Percentiles rank a stretch among this genome's conserved stretches.
Evolutionary conservation across 192 early-diverging fungal species (phyloP).

Genomic region (Thamnidium elegans): DNA sequence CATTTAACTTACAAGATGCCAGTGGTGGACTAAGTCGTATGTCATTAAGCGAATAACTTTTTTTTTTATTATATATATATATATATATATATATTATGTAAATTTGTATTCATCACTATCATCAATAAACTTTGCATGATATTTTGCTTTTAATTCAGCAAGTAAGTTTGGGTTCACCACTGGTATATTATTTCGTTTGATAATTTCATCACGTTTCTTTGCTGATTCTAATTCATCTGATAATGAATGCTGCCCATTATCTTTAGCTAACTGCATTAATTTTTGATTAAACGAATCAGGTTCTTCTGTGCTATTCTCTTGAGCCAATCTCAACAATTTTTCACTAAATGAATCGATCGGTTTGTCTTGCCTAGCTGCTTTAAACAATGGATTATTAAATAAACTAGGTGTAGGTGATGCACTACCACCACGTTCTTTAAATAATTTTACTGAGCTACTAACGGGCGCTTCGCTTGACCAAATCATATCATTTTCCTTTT

Average conservation of each 20-base stretch:
- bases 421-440: no score
- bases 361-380: no score
- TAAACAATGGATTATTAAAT: no score
- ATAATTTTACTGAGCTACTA: no score
- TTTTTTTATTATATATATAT: background rate
- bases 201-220: background rate
- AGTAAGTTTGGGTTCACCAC: background rate
- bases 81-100: conserved; percentile 3
- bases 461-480: no score
- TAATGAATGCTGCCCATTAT: background rate
- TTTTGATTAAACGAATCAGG: no score
- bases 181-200: background rate
- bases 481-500: background rate
- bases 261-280: no score
- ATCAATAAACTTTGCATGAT: background rate
- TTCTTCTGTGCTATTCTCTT: no score
- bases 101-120: conserved; percentile 13
- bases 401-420: no score
- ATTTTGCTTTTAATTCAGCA: conserved; percentile 14
- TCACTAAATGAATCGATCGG: no score
- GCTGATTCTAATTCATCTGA: conserved; percentile 1
- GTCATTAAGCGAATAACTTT: conserved; percentile 27
- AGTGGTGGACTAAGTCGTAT: conserved; percentile 34
- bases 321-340: no score
- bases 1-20: conserved; percentile 32